A percentile compares a stretch with the other conserved stretches of the same genome.
These are phyloP conservation scores for Colletotrichum echinochloae DNA, from an alignment of 2,329 filamentous ascomycete species.

Conservation along the genomic window DNA sequence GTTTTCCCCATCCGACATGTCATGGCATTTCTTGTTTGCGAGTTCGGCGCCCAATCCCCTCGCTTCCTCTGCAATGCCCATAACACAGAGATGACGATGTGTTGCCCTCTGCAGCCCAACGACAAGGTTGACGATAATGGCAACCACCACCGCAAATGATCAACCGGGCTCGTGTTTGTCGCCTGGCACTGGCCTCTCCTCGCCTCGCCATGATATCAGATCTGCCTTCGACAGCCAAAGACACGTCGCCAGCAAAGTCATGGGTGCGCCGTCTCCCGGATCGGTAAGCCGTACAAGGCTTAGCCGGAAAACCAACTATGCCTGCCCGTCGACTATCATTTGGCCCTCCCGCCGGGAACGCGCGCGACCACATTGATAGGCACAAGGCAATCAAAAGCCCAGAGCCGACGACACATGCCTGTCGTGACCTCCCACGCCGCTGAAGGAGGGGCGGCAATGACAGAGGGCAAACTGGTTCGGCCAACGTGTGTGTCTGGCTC, in stretches of 20 bases:
- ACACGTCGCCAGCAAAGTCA: constrained; percentile 39
- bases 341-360: constrained; percentile 35
- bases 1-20: constrained; percentile 2
- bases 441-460: neutral
- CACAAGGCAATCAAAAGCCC: neutral
- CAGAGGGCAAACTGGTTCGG: constrained; percentile 7
- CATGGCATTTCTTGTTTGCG: neutral
- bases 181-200: constrained; percentile 9
- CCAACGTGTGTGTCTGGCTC: constrained; percentile 14
- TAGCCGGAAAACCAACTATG: constrained; percentile 18
- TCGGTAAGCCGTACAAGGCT: constrained; percentile 39
- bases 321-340: constrained; percentile 22
- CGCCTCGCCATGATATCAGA: constrained; percentile 32
- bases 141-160: constrained; percentile 23
- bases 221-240: constrained; percentile 29
- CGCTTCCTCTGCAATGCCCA: too few relatives aligned
- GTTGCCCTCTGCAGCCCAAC: constrained; percentile 19
- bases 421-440: constrained; percentile 19
- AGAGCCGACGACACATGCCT: constrained; percentile 29
- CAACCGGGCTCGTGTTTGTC: constrained; percentile 11
- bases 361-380: constrained; percentile 1
- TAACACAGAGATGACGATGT: neutral
- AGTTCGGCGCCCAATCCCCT: constrained; percentile 30
- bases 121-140: constrained; percentile 24
- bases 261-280: constrained; percentile 32